Percentiles rank a stretch among this genome's conserved stretches.
phyloP scores from a whole-genome alignment of 2,329 filamentous ascomycete genomes.

The Aspergillus hortae region DNA sequence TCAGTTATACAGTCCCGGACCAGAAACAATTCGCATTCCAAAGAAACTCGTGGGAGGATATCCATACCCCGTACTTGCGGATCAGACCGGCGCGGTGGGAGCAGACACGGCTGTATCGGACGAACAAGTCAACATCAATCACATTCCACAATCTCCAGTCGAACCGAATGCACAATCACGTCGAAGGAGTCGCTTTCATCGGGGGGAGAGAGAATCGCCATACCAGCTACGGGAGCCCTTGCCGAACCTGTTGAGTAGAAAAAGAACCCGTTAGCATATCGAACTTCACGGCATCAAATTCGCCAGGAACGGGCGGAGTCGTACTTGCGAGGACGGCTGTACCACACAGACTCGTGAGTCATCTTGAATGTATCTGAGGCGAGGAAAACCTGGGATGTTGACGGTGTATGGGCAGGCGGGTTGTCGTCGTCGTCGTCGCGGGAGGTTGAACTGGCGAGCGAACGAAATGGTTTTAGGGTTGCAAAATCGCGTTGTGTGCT shows the following conservation, averaged over 20 bases:
- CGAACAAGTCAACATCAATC: slow-evolving; percentile 15
- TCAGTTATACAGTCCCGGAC: slow-evolving; percentile 11
- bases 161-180: not conserved
- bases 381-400: slow-evolving; percentile 25
- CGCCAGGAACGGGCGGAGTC: slow-evolving; percentile 8
- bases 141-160: slow-evolving; percentile 12
- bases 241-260: slow-evolving; percentile 52
- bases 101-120: slow-evolving; percentile 65
- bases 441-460: slow-evolving; percentile 19
- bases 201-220: slow-evolving; percentile 38
- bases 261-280: not conserved
- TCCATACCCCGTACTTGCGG: slow-evolving; percentile 84
- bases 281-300: not conserved
- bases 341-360: slow-evolving; percentile 97
- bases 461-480: slow-evolving; percentile 26
- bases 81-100: slow-evolving; percentile 98
- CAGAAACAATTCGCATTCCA: not conserved
- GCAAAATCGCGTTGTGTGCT: slow-evolving; percentile 33
- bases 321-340: slow-evolving; percentile 93
- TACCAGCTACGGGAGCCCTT: slow-evolving; percentile 95
- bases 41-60: not conserved
- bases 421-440: slow-evolving; percentile 33
- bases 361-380: slow-evolving; percentile 55
- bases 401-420: slow-evolving; percentile 33
- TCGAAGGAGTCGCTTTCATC: not conserved